A percentile compares a stretch with the other conserved stretches of the same genome.
These are phyloP conservation scores for Dalechampia spathulata DNA, from an alignment of 441 rosid genomes.

Conservation along the genomic window DNA sequence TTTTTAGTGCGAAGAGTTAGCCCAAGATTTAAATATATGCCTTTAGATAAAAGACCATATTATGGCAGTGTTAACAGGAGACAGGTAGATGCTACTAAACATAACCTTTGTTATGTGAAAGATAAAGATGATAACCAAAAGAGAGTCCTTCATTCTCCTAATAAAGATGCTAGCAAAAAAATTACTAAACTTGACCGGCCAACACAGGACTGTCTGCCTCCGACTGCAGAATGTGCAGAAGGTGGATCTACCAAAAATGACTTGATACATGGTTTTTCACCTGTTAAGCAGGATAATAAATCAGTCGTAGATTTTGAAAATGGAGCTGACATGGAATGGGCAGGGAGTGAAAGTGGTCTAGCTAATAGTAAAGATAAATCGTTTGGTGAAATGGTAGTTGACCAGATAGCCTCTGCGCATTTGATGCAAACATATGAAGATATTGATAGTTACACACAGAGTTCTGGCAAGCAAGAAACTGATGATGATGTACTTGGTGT, in stretches of 20 bases:
- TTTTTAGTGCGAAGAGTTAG: slow-evolving; percentile 13
- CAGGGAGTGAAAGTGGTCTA: not conserved
- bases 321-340: slow-evolving; percentile 4
- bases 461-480: not conserved
- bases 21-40: slow-evolving; percentile 13
- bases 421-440: not conserved
- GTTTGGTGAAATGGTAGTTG: not conserved
- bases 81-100: slow-evolving; percentile 3
- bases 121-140: slow-evolving; percentile 6
- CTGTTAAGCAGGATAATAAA: slow-evolving; percentile 2
- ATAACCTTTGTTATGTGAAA: not conserved
- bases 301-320: not conserved
- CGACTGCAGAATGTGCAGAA: slow-evolving; percentile 5
- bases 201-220: not conserved
- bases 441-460: not conserved
- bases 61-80: slow-evolving; percentile 11
- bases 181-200: slow-evolving; percentile 11
- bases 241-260: not conserved
- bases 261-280: not conserved
- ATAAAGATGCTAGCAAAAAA: slow-evolving; percentile 3
- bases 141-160: not conserved
- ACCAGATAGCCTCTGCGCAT: not conserved
- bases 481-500: not conserved
- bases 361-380: slow-evolving; percentile 4
- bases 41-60: slow-evolving; percentile 14